Evolutionary conservation across 805 yeast genomes (phyloP).

Genomic region (Zygoascus biomembranicola): DNA sequence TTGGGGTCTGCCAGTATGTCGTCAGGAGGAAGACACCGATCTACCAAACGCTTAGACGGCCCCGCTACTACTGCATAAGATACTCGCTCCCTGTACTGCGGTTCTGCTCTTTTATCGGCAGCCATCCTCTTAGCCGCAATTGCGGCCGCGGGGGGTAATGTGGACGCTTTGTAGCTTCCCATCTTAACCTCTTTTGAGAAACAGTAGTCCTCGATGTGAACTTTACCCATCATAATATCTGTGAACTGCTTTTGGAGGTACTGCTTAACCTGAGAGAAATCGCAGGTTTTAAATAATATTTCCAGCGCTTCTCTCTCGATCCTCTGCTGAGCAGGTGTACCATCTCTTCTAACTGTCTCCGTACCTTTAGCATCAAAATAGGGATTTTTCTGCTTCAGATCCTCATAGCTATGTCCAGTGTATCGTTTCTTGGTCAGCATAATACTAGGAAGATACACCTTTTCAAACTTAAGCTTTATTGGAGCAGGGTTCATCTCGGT

Average conservation of each 20-base stretch:
- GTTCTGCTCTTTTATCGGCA: conserved; percentile 64
- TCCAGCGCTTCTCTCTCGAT: conserved; percentile 65
- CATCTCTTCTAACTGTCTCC: conserved; percentile 91
- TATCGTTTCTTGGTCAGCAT: conserved; percentile 81
- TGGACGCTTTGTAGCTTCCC: conserved; percentile 68
- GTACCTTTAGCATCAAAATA: conserved; percentile 93
- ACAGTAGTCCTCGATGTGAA: conserved; percentile 74
- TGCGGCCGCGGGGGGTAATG: conserved; percentile 88
- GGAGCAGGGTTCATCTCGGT: conserved; percentile 73
- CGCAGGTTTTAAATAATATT: conserved; percentile 61
- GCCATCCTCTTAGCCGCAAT: conserved; percentile 57
- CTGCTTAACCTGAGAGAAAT: conserved; percentile 59
- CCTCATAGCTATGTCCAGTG: conserved; percentile 76
- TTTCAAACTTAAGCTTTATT: conserved; percentile 76
- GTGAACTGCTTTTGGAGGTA: conserved; percentile 60
- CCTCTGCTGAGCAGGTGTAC: conserved; percentile 84
- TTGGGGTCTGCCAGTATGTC: conserved; percentile 44
- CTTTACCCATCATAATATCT: conserved; percentile 53
- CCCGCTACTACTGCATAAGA: conserved; percentile 75
- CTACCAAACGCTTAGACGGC: conserved; percentile 49
- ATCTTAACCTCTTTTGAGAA: conserved; percentile 85
- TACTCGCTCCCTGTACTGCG: conserved; percentile 83
- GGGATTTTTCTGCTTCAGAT: conserved; percentile 45
- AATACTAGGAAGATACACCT: conserved; percentile 83
- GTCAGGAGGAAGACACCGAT: conserved; percentile 72